Evolutionary conservation across 306 rosid genomes (phyloP), one percentile per base, ranked within the genome.

Genomic region (Clitoria ternatea): DNA sequence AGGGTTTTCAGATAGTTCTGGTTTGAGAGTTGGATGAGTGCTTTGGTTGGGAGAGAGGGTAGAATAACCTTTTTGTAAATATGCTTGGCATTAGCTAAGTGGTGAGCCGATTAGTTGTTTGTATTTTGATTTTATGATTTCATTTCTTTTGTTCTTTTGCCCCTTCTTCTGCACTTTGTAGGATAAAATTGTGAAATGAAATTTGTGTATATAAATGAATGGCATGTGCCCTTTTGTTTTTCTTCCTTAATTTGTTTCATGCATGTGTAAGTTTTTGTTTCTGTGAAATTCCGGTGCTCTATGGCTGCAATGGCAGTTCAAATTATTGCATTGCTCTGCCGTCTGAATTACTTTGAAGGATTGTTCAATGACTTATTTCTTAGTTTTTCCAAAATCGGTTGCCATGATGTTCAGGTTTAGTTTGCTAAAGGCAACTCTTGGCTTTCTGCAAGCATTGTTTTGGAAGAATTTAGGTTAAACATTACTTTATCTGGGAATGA

Each of bases 41-140:
- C 48, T 73, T 72, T 77, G 76, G 79, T 71, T 80, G 77, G 80
- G 77, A 72, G 85, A 36, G 78, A 80, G 32, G 45, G 50, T 83
- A 43, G 80, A 71, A 74, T 81, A 39, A 69, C 76, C 70, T 61
- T 33, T 33, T 47, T 81, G 99, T 91, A 89, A 59, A 94, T 91
- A 91, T 79, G 77, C 79, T 72, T 85, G 85, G 61, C 79, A 47
- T 81, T 81, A 33, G 79, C 84, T 49, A 48, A 69, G 84, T 66
- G 66, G 57, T 44, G 71, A 75, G 88, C 80, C 50, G 35, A 47
- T 82, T 83, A 86, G 85, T 75, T 92, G 85, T 70, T 62, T 89
- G 87, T 85, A 73, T 79, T 83, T 86, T 81, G 67, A 69, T 72
- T 35, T 82, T 69, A n/a, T 5, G 26, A 61, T 64, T 77, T 47